A percentile compares a stretch with the other conserved stretches of the same genome.
Evolutionary conservation across 139 green algal species (phyloP).

Genomic region (Monoraphidium neglectum): DNA sequence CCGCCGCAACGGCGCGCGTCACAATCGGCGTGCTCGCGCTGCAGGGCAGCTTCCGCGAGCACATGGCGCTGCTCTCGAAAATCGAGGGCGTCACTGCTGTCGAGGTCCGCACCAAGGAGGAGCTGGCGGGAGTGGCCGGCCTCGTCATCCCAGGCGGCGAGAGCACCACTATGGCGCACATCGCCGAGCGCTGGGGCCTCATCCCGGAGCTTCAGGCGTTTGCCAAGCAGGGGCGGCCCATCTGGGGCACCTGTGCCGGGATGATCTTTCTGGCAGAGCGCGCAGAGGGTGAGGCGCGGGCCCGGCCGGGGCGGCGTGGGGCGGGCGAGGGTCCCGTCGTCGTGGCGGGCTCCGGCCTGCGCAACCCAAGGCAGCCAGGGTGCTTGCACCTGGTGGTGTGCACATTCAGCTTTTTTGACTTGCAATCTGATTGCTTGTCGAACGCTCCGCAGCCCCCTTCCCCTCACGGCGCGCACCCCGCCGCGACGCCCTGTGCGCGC

Average conservation of each 20-base stretch:
- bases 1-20: background rate
- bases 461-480: no score
- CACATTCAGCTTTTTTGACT: background rate
- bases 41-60: conserved; percentile 93
- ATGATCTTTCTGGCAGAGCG: conserved; percentile 97
- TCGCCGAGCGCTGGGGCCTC: conserved; percentile 89
- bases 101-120: conserved; percentile 85
- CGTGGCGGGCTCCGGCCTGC: no score
- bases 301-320: background rate
- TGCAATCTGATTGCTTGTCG: background rate
- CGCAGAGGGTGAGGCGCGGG: conserved; percentile 50
- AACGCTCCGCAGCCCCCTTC: background rate
- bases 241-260: conserved; percentile 98
- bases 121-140: conserved; percentile 74
- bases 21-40: conserved; percentile 83
- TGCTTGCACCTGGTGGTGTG: no score
- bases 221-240: conserved; percentile 60
- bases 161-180: conserved; percentile 92
- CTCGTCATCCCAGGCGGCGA: conserved; percentile 95
- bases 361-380: no score
- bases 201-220: conserved; percentile 79
- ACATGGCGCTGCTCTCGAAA: conserved; percentile 70
- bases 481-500: no score
- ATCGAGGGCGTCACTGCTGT: conserved; percentile 68
- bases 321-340: background rate